phyloP scores from a whole-genome alignment of 192 early-diverging fungal species.

The Umbelopsis ramanniana region DNA sequence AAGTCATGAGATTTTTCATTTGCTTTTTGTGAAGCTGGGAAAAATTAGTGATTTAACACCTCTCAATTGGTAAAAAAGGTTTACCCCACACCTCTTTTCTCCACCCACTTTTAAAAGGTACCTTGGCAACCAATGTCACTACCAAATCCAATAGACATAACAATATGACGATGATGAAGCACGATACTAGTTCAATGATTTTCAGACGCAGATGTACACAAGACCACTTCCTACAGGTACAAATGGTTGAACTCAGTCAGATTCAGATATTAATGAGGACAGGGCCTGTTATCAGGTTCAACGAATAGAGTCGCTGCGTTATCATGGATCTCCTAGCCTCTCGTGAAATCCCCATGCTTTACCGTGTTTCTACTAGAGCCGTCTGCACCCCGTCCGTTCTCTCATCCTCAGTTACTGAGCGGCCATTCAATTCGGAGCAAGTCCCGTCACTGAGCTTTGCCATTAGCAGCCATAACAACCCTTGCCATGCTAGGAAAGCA shows the following conservation, averaged over 20 bases:
- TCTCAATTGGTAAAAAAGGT: too few species aligned
- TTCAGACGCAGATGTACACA: neutral
- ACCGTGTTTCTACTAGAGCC: neutral
- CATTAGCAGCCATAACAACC: neutral
- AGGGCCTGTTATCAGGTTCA: neutral
- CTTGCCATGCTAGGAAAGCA: neutral
- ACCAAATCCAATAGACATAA: too few species aligned
- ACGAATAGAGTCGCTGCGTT: neutral
- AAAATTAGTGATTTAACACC: too few species aligned
- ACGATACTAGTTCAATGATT: too few species aligned
- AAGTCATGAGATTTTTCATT: slow-evolving; percentile 22
- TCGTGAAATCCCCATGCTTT: neutral
- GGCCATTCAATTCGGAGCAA: neutral
- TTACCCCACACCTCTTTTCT: too few species aligned
- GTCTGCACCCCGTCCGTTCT: neutral
- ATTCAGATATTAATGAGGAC: neutral
- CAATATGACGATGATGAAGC: too few species aligned
- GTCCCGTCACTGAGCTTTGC: neutral
- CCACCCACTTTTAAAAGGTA: too few species aligned
- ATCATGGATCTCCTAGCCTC: neutral
- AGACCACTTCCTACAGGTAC: neutral
- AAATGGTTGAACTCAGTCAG: neutral
- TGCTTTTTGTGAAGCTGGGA: too few species aligned
- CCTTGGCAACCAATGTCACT: too few species aligned
- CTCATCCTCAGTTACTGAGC: neutral